phyloP scores from a whole-genome alignment of 2,329 filamentous ascomycete genomes.

The Phyllachora maydis region DNA sequence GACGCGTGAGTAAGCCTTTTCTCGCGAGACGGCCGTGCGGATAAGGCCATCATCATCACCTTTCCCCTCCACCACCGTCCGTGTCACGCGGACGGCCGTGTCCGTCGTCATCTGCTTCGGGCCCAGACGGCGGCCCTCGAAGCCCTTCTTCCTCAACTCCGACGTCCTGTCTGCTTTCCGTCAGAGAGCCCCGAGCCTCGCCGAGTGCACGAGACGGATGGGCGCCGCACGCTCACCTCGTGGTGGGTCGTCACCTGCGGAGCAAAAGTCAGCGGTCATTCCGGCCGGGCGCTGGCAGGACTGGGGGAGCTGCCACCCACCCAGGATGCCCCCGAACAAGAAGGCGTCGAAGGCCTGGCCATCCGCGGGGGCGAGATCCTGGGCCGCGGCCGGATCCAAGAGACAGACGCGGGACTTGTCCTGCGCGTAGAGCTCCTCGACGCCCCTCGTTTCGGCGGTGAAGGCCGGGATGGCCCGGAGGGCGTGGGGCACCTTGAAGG shows the following conservation, averaged over 20 bases:
- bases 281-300: neutral
- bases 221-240: conserved; percentile 38
- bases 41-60: conserved; percentile 27
- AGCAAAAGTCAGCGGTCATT: conserved; percentile 2
- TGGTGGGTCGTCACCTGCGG: conserved; percentile 73
- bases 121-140: conserved; percentile 67
- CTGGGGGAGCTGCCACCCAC: conserved; percentile 35
- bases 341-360: conserved; percentile 73
- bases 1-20: conserved; percentile 2
- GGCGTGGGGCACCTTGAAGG: conserved; percentile 41
- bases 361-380: conserved; percentile 70
- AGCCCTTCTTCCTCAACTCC: conserved; percentile 89
- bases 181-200: conserved; percentile 5
- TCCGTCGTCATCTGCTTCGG: conserved; percentile 97
- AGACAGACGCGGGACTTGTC: conserved; percentile 66
- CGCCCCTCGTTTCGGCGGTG: conserved; percentile 51
- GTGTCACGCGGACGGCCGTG: conserved; percentile 83
- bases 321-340: conserved; percentile 87
- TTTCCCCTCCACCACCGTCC: conserved; percentile 70
- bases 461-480: conserved; percentile 38
- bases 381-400: conserved; percentile 65
- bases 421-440: conserved; percentile 62
- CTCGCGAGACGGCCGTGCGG: neutral
- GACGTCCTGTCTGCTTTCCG: conserved; percentile 58
- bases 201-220: neutral